Percentiles rank a stretch among this genome's conserved stretches.
phyloP scores from a whole-genome alignment of 2,329 filamentous ascomycete genomes.

The Blastomyces emzantsi region DNA sequence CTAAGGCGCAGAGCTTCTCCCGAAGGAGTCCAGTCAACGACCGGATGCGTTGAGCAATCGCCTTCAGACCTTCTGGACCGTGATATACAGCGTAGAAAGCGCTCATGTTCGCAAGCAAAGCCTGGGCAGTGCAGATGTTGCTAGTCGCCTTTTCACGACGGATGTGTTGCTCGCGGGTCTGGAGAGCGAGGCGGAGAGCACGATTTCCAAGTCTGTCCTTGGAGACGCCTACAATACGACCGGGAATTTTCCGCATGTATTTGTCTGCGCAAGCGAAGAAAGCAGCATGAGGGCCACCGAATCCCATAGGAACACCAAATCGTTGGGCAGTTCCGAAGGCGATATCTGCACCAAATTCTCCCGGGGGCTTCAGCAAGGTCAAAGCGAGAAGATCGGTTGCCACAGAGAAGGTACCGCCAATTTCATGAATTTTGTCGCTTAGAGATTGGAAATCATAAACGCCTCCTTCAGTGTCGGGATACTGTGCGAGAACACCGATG shows the following conservation, averaged over 20 bases:
- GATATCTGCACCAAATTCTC: conserved; percentile 91
- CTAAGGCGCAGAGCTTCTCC: conserved; percentile 52
- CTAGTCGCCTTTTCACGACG: conserved; percentile 93
- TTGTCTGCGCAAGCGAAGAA: conserved; percentile 91
- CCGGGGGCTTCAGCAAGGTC: conserved; percentile 78
- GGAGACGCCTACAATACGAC: conserved; percentile 80
- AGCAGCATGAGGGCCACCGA: conserved; percentile 88
- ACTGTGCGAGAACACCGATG: conserved; percentile 87
- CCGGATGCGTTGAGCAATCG: conserved; percentile 71
- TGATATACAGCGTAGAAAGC: conserved; percentile 94
- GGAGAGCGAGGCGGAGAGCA: conserved; percentile 74
- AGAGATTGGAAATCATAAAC: conserved; percentile 65
- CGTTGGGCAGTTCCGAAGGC: conserved; percentile 89
- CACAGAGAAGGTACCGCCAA: conserved; percentile 71
- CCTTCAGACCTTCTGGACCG: conserved; percentile 70
- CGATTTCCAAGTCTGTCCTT: conserved; percentile 78
- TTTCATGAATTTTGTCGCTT: conserved; percentile 66
- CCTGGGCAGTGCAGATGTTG: conserved; percentile 95
- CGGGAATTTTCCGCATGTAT: conserved; percentile 90
- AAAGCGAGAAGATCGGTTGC: conserved; percentile 84
- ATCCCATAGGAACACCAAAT: conserved; percentile 85
- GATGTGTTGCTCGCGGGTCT: conserved; percentile 95
- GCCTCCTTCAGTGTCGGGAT: conserved; percentile 79
- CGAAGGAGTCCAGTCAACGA: conserved; percentile 62
- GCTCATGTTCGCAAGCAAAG: conserved; percentile 88